Evolutionary conservation across 148 eudicot species (phyloP).

Genomic region (Diospyros lotus): DNA sequence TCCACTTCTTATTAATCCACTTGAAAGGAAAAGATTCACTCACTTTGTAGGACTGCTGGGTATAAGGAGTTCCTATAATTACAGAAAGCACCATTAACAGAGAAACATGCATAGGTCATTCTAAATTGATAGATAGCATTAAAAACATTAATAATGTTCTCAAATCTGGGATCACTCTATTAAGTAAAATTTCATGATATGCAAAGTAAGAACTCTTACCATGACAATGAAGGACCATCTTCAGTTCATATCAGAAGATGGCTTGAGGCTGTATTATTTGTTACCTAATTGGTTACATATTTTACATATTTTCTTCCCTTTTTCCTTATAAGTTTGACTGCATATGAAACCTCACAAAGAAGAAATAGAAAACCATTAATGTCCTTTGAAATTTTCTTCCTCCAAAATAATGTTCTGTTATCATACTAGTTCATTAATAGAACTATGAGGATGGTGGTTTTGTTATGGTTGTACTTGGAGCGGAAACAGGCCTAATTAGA

Average conservation of each 20-base stretch:
- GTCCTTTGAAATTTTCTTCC: too few relatives aligned
- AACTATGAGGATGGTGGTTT: background rate
- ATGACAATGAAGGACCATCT: background rate
- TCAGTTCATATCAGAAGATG: background rate
- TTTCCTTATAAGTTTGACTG: too few relatives aligned
- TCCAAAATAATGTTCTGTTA: too few relatives aligned
- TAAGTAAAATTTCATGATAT: background rate
- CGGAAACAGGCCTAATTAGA: background rate
- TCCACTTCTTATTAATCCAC: slow-evolving; percentile 92
- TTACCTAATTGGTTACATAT: too few relatives aligned
- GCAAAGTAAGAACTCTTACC: background rate
- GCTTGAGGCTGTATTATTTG: too few relatives aligned
- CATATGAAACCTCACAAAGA: too few relatives aligned
- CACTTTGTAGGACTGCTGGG: slow-evolving; percentile 94
- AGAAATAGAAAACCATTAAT: too few relatives aligned
- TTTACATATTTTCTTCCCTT: too few relatives aligned
- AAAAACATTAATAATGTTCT: background rate
- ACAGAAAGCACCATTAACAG: slow-evolving; percentile 3
- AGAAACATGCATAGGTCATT: slow-evolving; percentile 4
- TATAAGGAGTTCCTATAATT: slow-evolving; percentile 73
- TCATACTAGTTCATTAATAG: background rate
- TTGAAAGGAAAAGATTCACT: slow-evolving; percentile 92
- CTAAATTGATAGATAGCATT: background rate
- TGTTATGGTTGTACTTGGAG: background rate
- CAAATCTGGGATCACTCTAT: background rate